Evolutionary conservation across 495 filamentous ascomycete genomes (phyloP).

Genomic region (Saxophila tyrrhenica): DNA sequence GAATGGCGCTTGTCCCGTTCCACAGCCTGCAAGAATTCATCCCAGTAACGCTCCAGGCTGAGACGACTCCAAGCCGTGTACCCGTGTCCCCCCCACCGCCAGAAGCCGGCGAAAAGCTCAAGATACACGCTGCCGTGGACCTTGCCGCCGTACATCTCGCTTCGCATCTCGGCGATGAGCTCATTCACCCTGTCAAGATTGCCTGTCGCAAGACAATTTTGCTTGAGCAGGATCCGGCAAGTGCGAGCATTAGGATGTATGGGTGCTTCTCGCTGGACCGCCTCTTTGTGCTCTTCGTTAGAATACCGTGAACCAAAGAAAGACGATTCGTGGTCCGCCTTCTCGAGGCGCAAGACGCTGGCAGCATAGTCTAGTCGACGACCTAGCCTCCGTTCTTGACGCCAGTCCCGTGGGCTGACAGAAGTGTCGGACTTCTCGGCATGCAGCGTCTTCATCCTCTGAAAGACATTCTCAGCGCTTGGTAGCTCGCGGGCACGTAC

Average conservation of each 20-base stretch:
- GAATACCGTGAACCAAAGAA: slow-evolving; percentile 15
- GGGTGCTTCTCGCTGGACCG: slow-evolving; percentile 43
- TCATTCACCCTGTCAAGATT: slow-evolving; percentile 44
- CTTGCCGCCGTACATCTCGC: not conserved
- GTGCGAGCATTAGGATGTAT: slow-evolving; percentile 53
- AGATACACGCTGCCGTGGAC: slow-evolving; percentile 24
- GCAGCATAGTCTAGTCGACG: slow-evolving; percentile 33
- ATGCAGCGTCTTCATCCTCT: slow-evolving; percentile 59
- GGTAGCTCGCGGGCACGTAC: slow-evolving; percentile 57
- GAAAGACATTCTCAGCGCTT: slow-evolving; percentile 67
- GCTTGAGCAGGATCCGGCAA: slow-evolving; percentile 49
- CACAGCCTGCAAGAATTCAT: slow-evolving; percentile 19
- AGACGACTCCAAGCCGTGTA: slow-evolving; percentile 54
- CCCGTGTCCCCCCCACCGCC: slow-evolving; percentile 49
- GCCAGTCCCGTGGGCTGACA: slow-evolving; percentile 28
- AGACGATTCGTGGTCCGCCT: slow-evolving; percentile 35
- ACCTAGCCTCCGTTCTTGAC: slow-evolving; percentile 25
- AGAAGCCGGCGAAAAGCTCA: slow-evolving; percentile 63
- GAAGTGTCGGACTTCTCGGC: slow-evolving; percentile 5
- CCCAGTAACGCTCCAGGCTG: slow-evolving; percentile 39
- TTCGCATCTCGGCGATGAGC: slow-evolving; percentile 56
- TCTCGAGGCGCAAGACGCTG: slow-evolving; percentile 44
- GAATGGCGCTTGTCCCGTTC: not conserved
- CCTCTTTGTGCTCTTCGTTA: slow-evolving; percentile 20
- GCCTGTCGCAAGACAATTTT: slow-evolving; percentile 40